These are phyloP conservation scores for Knufia petricola DNA, from an alignment of 2,329 filamentous ascomycete species.

Conservation along the genomic window DNA sequence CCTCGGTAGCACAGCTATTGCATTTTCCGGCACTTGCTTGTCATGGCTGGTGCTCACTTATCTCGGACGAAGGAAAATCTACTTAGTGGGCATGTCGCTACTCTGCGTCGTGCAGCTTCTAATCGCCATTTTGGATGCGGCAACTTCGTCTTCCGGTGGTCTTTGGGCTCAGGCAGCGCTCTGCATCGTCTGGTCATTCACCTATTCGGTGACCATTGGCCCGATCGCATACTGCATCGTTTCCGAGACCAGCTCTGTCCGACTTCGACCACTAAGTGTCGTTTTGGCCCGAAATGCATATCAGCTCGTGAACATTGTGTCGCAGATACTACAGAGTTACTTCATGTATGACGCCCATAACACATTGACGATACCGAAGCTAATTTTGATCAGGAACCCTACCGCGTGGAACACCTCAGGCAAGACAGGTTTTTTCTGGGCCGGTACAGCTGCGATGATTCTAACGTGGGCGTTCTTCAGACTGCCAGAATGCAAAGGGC, in stretches of 20 bases:
- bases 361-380: too few relatives aligned
- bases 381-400: too few relatives aligned
- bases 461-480: slow-evolving; percentile 15
- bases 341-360: too few relatives aligned
- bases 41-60: slow-evolving; percentile 33
- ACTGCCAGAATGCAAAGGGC: slow-evolving; percentile 24
- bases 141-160: neutral
- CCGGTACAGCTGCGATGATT: slow-evolving; percentile 11
- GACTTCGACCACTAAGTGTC: slow-evolving; percentile 28
- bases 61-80: slow-evolving; percentile 33
- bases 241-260: slow-evolving; percentile 30
- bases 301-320: slow-evolving; percentile 36
- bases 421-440: slow-evolving; percentile 35
- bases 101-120: neutral
- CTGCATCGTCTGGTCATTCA: neutral
- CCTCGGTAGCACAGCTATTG: slow-evolving; percentile 41
- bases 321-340: slow-evolving; percentile 23
- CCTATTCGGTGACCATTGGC: neutral
- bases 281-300: slow-evolving; percentile 41
- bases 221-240: slow-evolving; percentile 29
- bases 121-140: neutral
- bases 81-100: slow-evolving; percentile 26
- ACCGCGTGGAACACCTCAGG: slow-evolving; percentile 31
- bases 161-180: neutral
- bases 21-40: slow-evolving; percentile 32